Evolutionary conservation across 2,329 filamentous ascomycete genomes (phyloP).

Genomic region (Fusarium pininemorale): DNA sequence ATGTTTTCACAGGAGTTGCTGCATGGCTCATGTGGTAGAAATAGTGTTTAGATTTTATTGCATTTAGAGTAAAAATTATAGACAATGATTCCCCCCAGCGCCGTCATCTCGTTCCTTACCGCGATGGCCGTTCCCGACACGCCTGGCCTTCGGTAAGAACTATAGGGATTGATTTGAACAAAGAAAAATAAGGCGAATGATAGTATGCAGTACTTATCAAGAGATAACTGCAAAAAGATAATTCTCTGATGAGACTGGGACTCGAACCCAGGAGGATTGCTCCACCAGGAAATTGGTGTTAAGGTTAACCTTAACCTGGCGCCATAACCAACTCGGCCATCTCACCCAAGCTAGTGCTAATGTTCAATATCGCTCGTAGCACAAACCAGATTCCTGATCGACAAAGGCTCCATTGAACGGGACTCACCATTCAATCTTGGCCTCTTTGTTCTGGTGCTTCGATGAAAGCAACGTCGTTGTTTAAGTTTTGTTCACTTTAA

Average conservation of each 20-base stretch:
- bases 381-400: rapidly evolving
- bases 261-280: conserved; percentile 31
- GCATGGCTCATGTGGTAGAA: conserved; percentile 3
- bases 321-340: conserved; percentile 33
- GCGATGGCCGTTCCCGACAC: rapidly evolving
- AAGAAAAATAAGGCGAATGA: too few relatives aligned
- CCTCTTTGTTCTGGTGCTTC: too few relatives aligned
- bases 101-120: not conserved
- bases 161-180: rapidly evolving
- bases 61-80: not conserved
- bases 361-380: rapidly evolving
- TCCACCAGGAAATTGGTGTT: conserved; percentile 29
- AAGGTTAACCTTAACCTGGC: conserved; percentile 31
- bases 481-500: not conserved
- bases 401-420: rapidly evolving
- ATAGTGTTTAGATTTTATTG: not conserved
- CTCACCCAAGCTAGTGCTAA: conserved; percentile 21
- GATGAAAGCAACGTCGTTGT: not conserved
- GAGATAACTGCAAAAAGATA: not conserved
- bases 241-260: conserved; percentile 25
- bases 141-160: rapidly evolving
- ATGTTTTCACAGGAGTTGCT: not conserved
- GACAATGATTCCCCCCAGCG: not conserved
- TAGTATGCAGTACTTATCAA: rapidly evolving
- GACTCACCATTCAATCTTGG: rapidly evolving